These are phyloP conservation scores for Adiantum capillusveneris DNA, from an alignment of 75 land plant genomes.

Conservation along the genomic window DNA sequence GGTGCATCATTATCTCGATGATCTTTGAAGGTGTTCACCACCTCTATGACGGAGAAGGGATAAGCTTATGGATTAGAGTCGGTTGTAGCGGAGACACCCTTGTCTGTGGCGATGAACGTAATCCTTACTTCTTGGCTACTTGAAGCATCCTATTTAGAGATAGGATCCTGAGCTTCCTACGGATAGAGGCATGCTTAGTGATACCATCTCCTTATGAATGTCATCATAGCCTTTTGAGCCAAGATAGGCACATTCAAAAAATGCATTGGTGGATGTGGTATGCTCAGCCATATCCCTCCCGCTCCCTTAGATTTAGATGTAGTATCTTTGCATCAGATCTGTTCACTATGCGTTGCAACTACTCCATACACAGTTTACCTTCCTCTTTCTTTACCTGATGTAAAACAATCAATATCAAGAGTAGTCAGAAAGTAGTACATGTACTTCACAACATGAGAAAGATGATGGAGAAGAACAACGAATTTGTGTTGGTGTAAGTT, in stretches of 20 bases:
- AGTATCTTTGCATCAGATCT: slow-evolving; percentile 73
- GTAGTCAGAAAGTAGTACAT: too few relatives aligned
- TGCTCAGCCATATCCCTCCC: neutral
- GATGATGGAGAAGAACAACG: too few relatives aligned
- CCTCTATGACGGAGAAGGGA: slow-evolving; percentile 29
- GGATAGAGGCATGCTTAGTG: neutral
- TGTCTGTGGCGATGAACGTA: slow-evolving; percentile 51
- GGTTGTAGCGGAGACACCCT: slow-evolving; percentile 61
- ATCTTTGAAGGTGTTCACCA: neutral
- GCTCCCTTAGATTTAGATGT: slow-evolving; percentile 16
- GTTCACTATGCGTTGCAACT: slow-evolving; percentile 73
- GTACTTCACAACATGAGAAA: too few relatives aligned
- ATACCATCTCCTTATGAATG: neutral
- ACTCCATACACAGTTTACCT: slow-evolving; percentile 58
- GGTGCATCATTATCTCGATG: too few relatives aligned
- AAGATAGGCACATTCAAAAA: neutral
- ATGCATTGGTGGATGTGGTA: neutral
- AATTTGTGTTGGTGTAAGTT: too few relatives aligned
- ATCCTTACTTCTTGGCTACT: slow-evolving; percentile 76
- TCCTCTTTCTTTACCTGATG: slow-evolving; percentile 66
- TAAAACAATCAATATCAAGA: too few relatives aligned
- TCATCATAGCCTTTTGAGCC: neutral
- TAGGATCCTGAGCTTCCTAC: neutral
- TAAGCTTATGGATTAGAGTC: slow-evolving; percentile 71
- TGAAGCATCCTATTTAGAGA: slow-evolving; percentile 43